Percentiles rank a stretch among this genome's conserved stretches.
Evolutionary conservation across 2,329 filamentous ascomycete genomes (phyloP).

Genomic region (Pestalotiopsis sp.): DNA sequence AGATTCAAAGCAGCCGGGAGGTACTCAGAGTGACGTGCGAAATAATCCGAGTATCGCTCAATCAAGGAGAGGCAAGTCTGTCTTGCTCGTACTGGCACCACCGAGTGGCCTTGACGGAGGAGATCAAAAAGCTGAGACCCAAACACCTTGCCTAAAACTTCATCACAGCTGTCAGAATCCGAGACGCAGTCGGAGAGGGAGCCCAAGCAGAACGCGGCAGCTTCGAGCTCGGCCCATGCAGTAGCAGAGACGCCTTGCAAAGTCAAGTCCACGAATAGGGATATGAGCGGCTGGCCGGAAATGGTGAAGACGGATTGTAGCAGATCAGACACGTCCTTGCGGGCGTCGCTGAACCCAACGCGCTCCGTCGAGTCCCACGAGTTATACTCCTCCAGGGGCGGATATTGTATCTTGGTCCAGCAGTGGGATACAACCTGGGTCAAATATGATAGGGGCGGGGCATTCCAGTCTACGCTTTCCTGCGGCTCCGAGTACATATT

Average conservation of each 20-base stretch:
- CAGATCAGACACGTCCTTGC: slow-evolving; percentile 79
- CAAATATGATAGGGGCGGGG: slow-evolving; percentile 59
- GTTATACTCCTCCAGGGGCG: slow-evolving; percentile 57
- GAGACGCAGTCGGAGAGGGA: slow-evolving; percentile 68
- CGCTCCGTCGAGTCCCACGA: slow-evolving; percentile 73
- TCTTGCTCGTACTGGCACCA: slow-evolving; percentile 64
- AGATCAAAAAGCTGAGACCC: slow-evolving; percentile 59
- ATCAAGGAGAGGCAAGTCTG: slow-evolving; percentile 73
- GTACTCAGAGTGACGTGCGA: slow-evolving; percentile 68
- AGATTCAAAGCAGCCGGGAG: slow-evolving; percentile 74
- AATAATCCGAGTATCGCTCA: slow-evolving; percentile 76
- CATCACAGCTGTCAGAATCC: slow-evolving; percentile 61
- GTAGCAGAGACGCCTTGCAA: slow-evolving; percentile 50
- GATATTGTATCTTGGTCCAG: slow-evolving; percentile 72
- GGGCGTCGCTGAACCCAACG: slow-evolving; percentile 70
- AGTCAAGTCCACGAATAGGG: slow-evolving; percentile 59
- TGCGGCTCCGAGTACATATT: slow-evolving; percentile 54
- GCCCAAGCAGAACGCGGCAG: slow-evolving; percentile 65
- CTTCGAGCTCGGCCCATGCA: slow-evolving; percentile 64
- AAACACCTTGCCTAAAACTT: slow-evolving; percentile 64
- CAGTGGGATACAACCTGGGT: slow-evolving; percentile 68
- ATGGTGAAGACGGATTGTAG: slow-evolving; percentile 72
- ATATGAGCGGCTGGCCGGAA: slow-evolving; percentile 57
- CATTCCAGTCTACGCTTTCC: slow-evolving; percentile 56
- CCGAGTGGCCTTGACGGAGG: slow-evolving; percentile 49